Conservation (phyloP, 495 filamentous ascomycete species). For the Bryoglossum gracile region DNA sequence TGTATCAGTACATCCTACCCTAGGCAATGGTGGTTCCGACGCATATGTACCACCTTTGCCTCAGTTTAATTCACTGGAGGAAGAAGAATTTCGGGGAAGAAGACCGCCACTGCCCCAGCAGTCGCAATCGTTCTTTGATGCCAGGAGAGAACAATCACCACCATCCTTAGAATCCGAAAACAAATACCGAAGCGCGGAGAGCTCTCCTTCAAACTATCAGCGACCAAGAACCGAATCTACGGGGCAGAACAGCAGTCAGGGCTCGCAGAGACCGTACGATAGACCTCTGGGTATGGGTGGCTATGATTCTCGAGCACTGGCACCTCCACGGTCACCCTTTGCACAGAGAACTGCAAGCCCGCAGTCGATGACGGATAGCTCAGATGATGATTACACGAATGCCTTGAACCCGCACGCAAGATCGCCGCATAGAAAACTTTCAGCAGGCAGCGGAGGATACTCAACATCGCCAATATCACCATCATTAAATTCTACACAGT, state of each 20-base stretch:
- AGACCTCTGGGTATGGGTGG: conserved; percentile 5
- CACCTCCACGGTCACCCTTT: conserved; percentile 51
- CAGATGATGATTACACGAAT: conserved; percentile 41
- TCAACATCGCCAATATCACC: conserved; percentile 61
- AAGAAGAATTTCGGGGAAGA: conserved; percentile 23
- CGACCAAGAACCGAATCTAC: conserved; percentile 19
- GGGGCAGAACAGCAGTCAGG: conserved; percentile 9
- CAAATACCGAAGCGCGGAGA: not conserved
- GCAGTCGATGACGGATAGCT: conserved; percentile 50
- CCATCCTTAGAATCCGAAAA: conserved; percentile 12
- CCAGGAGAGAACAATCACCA: conserved; percentile 24
- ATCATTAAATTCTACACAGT: conserved; percentile 33
- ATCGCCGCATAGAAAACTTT: conserved; percentile 46
- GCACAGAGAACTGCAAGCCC: conserved; percentile 49
- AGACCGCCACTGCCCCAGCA: conserved; percentile 5
- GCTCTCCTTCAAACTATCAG: conserved; percentile 5
- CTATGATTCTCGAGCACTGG: conserved; percentile 30
- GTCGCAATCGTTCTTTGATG: conserved; percentile 23
- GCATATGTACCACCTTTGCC: conserved; percentile 28
- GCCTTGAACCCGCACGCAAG: not conserved
- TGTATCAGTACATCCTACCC: conserved; percentile 63
- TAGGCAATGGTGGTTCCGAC: conserved; percentile 60
- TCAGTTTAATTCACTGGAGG: conserved; percentile 3
- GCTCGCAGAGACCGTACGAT: conserved; percentile 9
- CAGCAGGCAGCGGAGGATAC: conserved; percentile 58